Conservation (phyloP, 805 yeast genomes). For the Metschnikowia proteae region DNA sequence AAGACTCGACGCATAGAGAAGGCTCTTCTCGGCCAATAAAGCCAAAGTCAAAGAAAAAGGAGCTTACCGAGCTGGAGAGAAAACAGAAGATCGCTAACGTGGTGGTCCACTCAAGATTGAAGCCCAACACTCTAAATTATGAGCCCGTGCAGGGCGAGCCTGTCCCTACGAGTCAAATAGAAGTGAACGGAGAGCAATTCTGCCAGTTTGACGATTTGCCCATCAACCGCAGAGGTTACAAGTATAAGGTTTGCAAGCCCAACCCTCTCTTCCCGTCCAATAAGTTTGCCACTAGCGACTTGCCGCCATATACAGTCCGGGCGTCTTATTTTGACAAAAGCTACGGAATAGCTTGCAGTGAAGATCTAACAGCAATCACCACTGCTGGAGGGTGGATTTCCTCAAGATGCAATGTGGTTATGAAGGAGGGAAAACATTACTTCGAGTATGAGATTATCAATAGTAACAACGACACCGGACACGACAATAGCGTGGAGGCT, state of each 20-base stretch:
- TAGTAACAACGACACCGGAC: constrained; percentile 45
- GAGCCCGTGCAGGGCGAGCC: constrained; percentile 13
- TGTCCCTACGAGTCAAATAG: constrained; percentile 10
- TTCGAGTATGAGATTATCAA: constrained; percentile 66
- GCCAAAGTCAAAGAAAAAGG: constrained; percentile 22
- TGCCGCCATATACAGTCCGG: constrained; percentile 59
- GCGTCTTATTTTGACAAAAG: constrained; percentile 69
- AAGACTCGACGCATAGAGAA: constrained; percentile 5
- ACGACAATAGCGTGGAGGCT: constrained; percentile 24
- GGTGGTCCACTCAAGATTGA: constrained; percentile 32
- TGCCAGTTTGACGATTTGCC: constrained; percentile 72
- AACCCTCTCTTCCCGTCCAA: constrained; percentile 54
- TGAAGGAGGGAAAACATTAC: constrained; percentile 76
- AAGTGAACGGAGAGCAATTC: constrained; percentile 25
- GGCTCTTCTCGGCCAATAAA: constrained; percentile 24
- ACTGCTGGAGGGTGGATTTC: constrained; percentile 77
- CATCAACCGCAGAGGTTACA: constrained; percentile 71
- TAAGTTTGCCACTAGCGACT: constrained; percentile 68
- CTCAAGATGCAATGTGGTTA: constrained; percentile 66
- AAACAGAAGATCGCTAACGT: constrained; percentile 30
- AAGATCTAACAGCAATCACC: constrained; percentile 41
- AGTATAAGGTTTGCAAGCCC: constrained; percentile 76
- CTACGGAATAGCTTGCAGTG: constrained; percentile 42
- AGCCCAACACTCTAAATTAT: constrained; percentile 30
- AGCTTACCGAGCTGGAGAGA: constrained; percentile 17